Evolutionary conservation across 371 early-diverging fungal species (phyloP).

Genomic region (Lichtheimia hyalospora): DNA sequence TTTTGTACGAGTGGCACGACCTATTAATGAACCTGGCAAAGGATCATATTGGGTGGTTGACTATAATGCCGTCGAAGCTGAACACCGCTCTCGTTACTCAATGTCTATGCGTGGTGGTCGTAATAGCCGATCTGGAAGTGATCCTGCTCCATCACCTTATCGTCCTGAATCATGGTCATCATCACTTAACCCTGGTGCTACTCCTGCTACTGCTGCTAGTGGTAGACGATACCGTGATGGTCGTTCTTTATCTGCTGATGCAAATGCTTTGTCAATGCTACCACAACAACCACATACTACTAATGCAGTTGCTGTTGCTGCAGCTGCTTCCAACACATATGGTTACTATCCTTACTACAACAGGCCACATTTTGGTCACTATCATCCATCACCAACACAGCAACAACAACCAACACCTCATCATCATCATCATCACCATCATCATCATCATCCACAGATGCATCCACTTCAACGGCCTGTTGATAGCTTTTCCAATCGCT

Average conservation of each 20-base stretch:
- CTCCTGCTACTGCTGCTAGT: too few species aligned
- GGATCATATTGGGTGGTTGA: conserved; percentile 95
- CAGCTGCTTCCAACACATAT: conserved; percentile 8
- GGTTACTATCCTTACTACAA: conserved; percentile 12
- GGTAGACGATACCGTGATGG: conserved; percentile 17
- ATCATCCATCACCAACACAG: conserved; percentile 5
- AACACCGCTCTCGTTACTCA: conserved; percentile 19
- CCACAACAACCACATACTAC: neutral
- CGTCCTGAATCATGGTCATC: conserved; percentile 26
- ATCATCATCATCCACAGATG: conserved; percentile 7
- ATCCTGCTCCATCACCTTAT: conserved; percentile 29
- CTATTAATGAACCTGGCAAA: conserved; percentile 92
- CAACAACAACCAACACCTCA: conserved; percentile 4
- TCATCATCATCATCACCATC: conserved; percentile 5
- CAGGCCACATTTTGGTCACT: conserved; percentile 9
- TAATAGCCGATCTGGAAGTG: conserved; percentile 30
- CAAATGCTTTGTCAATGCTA: conserved; percentile 2
- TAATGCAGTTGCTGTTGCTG: conserved; percentile 9
- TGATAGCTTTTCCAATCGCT: conserved; percentile 5
- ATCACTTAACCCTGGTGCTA: neutral
- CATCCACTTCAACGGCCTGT: conserved; percentile 6
- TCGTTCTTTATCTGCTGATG: conserved; percentile 23
- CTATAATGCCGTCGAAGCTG: conserved; percentile 34
- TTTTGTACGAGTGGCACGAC: conserved; percentile 90
- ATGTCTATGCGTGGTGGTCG: conserved; percentile 22